Percentiles rank a stretch among this genome's conserved stretches.
phyloP scores from a whole-genome alignment of 2,329 filamentous ascomycete genomes.

The Cladosporium sp. region DNA sequence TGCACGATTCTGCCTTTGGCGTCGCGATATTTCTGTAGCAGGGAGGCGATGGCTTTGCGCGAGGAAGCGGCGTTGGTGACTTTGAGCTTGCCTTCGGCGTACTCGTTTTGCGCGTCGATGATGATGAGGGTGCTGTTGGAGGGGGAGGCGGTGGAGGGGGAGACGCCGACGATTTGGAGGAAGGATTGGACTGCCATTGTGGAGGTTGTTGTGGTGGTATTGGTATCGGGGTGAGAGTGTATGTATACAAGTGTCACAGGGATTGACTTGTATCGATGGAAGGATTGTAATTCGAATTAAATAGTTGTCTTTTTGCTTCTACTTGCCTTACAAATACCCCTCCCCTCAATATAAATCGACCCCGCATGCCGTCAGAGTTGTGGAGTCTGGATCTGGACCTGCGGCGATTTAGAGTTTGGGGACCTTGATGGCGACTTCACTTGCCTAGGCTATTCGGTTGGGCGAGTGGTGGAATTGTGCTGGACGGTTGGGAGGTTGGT shows the following conservation, averaged over 20 bases:
- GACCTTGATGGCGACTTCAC: background rate
- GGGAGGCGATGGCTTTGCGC: conserved; percentile 56
- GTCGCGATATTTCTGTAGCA: conserved; percentile 62
- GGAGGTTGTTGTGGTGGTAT: background rate
- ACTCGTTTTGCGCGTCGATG: conserved; percentile 72
- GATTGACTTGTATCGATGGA: background rate
- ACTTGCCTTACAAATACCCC: background rate
- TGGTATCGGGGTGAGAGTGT: background rate
- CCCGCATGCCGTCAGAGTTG: background rate
- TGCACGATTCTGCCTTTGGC: conserved; percentile 59
- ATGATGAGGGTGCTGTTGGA: conserved; percentile 64
- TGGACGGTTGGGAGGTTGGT: no score
- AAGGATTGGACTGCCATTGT: conserved; percentile 41
- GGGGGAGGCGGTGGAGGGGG: conserved; percentile 57
- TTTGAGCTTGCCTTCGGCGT: conserved; percentile 58
- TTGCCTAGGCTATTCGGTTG: background rate
- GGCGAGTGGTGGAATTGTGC: background rate
- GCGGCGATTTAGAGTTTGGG: background rate
- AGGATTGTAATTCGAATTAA: background rate
- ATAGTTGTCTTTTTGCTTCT: background rate
- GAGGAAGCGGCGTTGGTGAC: conserved; percentile 56
- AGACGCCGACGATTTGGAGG: conserved; percentile 56
- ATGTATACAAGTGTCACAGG: background rate
- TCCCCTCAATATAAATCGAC: background rate
- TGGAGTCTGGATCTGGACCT: background rate